Evolutionary conservation across 208 protist genomes (phyloP).

Genomic region (Trypanosoma melophagium): DNA sequence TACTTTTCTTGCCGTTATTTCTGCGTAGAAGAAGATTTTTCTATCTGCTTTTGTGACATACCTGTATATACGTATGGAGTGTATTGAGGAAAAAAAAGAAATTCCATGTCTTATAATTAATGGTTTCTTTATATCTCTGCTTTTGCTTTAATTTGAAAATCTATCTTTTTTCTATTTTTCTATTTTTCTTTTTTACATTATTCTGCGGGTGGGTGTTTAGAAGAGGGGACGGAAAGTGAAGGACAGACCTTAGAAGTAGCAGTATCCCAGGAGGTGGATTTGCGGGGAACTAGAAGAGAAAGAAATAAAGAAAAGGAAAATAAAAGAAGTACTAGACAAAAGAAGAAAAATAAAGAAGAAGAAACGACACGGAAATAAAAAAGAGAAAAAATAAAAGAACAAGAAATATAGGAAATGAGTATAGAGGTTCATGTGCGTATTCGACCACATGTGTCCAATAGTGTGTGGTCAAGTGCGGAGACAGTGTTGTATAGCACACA

Average conservation of each 20-base stretch:
- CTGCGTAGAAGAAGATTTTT: too few relatives aligned
- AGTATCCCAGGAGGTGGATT: neutral
- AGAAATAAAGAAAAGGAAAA: neutral
- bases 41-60: too few relatives aligned
- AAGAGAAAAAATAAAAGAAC: slow-evolving; percentile 8
- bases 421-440: slow-evolving; percentile 90
- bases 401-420: slow-evolving; percentile 42
- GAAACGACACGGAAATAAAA: slow-evolving; percentile 8
- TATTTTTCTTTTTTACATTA: too few relatives aligned
- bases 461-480: slow-evolving; percentile 80
- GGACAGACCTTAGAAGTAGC: neutral
- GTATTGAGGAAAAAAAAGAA: too few relatives aligned
- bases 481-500: slow-evolving; percentile 82
- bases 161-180: too few relatives aligned
- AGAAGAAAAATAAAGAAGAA: slow-evolving; percentile 4
- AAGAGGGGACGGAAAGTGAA: too few relatives aligned
- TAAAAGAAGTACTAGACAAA: neutral
- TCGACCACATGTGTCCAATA: slow-evolving; percentile 52
- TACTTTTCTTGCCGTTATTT: too few relatives aligned
- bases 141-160: too few relatives aligned
- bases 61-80: too few relatives aligned
- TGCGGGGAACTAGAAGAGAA: neutral
- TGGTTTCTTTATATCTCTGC: too few relatives aligned
- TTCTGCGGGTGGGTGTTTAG: too few relatives aligned
- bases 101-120: too few relatives aligned